Percentiles rank a stretch among this genome's conserved stretches.
These are phyloP conservation scores for Odonthalia washingtoniensis DNA, from an alignment of 31 red algal species.

Conservation along the genomic window DNA sequence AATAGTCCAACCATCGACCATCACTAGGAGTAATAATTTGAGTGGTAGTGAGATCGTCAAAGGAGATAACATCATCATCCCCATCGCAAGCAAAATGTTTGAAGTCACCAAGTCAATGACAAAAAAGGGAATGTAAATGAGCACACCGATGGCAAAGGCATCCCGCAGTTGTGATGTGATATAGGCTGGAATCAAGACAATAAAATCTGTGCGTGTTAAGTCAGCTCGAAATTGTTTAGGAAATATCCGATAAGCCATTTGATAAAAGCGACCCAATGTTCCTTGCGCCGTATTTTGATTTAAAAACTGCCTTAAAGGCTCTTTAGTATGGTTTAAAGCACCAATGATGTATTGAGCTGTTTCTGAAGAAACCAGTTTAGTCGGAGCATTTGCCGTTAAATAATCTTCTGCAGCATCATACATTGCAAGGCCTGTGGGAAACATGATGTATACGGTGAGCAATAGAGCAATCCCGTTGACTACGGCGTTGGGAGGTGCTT, in stretches of 20 bases:
- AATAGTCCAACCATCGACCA: constrained; percentile 18
- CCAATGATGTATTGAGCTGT: no score
- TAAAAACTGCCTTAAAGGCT: no score
- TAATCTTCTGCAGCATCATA: constrained; percentile 9
- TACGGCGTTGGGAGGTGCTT: constrained; percentile 15
- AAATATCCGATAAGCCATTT: no score
- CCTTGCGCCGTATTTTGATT: no score
- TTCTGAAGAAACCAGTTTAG: no score
- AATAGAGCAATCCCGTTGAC: constrained; percentile 20
- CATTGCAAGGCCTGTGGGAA: constrained; percentile 1
- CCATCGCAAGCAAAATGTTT: constrained; percentile 18
- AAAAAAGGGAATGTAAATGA: constrained; percentile 35
- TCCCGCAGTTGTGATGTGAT: not conserved
- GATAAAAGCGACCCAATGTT: no score
- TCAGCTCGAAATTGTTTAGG: not conserved
- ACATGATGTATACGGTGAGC: constrained; percentile 24
- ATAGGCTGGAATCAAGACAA: constrained; percentile 30
- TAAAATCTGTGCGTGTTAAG: not conserved
- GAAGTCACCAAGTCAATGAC: constrained; percentile 27
- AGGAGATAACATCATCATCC: constrained; percentile 38
- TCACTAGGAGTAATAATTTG: constrained; percentile 19
- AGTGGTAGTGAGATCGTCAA: constrained; percentile 25
- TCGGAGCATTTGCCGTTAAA: no score
- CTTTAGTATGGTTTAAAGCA: no score
- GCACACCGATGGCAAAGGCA: constrained; percentile 12